Evolutionary conservation across 768 basidiomycete genomes (phyloP), one percentile per base, ranked within the genome.

Genomic region (Hygrophorus pudorinus): DNA sequence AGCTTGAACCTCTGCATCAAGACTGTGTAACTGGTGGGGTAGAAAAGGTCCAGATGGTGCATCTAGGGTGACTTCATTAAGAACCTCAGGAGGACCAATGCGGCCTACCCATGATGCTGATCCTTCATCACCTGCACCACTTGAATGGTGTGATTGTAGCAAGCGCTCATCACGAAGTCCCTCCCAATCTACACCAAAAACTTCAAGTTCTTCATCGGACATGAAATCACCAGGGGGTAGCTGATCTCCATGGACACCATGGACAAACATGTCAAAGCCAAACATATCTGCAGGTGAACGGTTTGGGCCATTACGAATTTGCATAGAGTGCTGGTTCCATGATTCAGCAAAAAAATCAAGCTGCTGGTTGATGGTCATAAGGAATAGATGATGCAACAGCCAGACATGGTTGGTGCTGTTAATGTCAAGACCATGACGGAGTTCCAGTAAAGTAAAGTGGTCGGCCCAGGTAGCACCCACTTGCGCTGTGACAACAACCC

Each of bases 341-440:
- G 55, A 28, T 13, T 57, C 44, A 1, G 56, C 57, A 49, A 58
- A 70, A 8, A 53, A 52, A 10, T 14, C 27, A 8, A 56, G 51
- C 14, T 66, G 53, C 0, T 38, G 24, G 41, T 65, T 62, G 38
- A 67, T 56, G 0, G 38, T 38, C 0, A 31, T 14, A 10, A 69
- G 59, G 44, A 69, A 68, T 24, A 67, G 58, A 46, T 47, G 46
- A 31, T 65, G 64, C 2, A 66, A 53, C 8, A 67, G 55, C 64
- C 65, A 71, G 20, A 66, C 60, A 44, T 66, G 65, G n/a, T 42
- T 21, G 4, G 41, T 18, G 36, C 51, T 55, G 20, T 56, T 49
- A 29, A 50, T 46, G 45, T 67, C 45, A 0, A 70, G 56, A 2
- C 60, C 56, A 49, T 61, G 38, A 27, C 50, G 44, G 1, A 50